Conservation (phyloP, 1,139 yeast genomes). For the Geotrichum bryndzae region DNA sequence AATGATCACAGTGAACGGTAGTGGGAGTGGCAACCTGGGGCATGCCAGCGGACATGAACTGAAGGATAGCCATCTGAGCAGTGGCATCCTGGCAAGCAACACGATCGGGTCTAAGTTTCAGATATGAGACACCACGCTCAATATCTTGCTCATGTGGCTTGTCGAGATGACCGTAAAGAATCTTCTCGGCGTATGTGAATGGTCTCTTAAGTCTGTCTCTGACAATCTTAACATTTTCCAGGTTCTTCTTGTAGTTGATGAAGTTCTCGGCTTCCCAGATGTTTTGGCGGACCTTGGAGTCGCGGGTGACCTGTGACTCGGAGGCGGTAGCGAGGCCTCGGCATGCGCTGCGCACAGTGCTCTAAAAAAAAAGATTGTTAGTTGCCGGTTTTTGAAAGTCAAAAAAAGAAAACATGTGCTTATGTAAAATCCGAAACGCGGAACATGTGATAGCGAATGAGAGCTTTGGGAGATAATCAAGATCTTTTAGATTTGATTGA, state of each 20-base stretch:
- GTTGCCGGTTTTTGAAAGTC: slow-evolving; percentile 30
- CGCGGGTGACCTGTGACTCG: slow-evolving; percentile 62
- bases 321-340: slow-evolving; percentile 75
- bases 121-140: slow-evolving; percentile 93
- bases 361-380: slow-evolving; percentile 32
- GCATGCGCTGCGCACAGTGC: slow-evolving; percentile 14
- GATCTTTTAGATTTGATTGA: background rate
- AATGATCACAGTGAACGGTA: slow-evolving; percentile 94
- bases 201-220: slow-evolving; percentile 85
- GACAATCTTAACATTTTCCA: slow-evolving; percentile 81
- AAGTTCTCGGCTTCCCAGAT: slow-evolving; percentile 80
- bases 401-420: background rate
- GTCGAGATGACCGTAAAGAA: slow-evolving; percentile 92
- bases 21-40: slow-evolving; percentile 82
- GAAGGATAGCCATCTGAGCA: slow-evolving; percentile 95
- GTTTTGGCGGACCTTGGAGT: slow-evolving; percentile 89
- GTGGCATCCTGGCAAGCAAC: slow-evolving; percentile 99
- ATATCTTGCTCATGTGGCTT: slow-evolving; percentile 83
- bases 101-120: slow-evolving; percentile 91
- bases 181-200: slow-evolving; percentile 94
- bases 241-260: slow-evolving; percentile 42
- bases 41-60: slow-evolving; percentile 95
- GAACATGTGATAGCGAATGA: background rate
- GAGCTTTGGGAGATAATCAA: background rate
- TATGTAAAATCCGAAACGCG: background rate